Base-by-base conservation (phyloP, 2,329 filamentous ascomycete genomes). In the Tolypocladium cylindrosporum region DNA sequence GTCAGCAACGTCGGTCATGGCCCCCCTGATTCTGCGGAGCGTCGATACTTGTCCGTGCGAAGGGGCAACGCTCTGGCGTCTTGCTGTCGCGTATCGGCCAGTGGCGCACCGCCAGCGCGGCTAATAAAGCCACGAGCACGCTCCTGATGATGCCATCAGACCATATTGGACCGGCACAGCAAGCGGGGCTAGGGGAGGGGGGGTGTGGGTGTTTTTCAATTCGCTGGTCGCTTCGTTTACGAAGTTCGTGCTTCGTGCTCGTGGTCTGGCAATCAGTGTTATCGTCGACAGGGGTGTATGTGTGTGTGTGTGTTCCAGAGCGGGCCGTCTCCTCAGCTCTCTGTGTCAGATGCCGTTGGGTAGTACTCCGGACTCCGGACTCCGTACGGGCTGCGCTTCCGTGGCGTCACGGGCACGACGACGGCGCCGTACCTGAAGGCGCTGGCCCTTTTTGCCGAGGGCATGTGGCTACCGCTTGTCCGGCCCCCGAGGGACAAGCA, bases 1-100 rank as follows among this genome's bases (percentile, higher is more conserved):
- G 42, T 40, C 37, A 27, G 34, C 21, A 19, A 21, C 36, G 7
- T 45, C 41, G 54, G 54, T 41, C 41, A 34, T 36, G 16, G 41
- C 48, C 27, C 54, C 54, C 54, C 54, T 55, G 10, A 55, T 55
- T 45, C 54, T 55, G 54, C 54, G 54, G 45, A 55, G 54, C 54
- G 54, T 45, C 27, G 54, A 21, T 31, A 45, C 37, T 10, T 19
- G 48, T 36, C 48, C 48, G 5, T 31, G 10, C 24, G 13, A 50
- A 51, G 16, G 27, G 45, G 43, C 11, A 14, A 24, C 10, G 21
- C 31, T 34, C 31, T 34, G 31, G 19, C 43, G n/a, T 24, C 11
- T 24, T 21, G n/a, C n/a, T 27, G 52, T 40, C n/a, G n/a, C 51
- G 31, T 24, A 40, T 54, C 37, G 36, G n/a, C n/a, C n/a, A 39